Percentiles rank a stretch among this genome's conserved stretches.
Conservation (phyloP, 257 asterid genomes). For the Nicotiana obtusifolia region DNA sequence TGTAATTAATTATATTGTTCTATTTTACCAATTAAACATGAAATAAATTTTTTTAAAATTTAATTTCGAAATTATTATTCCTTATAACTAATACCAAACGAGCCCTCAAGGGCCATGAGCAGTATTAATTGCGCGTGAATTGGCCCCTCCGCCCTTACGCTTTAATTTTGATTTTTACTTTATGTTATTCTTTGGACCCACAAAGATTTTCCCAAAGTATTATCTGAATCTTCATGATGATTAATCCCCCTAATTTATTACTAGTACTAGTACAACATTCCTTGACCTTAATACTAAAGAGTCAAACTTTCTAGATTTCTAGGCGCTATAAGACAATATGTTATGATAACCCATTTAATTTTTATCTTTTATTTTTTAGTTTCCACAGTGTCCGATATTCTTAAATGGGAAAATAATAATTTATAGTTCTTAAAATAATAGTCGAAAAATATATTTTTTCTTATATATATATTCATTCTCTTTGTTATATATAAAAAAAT, state of each 20-base stretch:
- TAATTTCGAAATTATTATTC: no score
- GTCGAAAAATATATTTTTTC: no score
- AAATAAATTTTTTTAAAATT: no score
- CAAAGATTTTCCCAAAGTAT: constrained; percentile 20
- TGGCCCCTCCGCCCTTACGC: constrained; percentile 18
- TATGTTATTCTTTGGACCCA: constrained; percentile 37
- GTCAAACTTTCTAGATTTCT: background rate
- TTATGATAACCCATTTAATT: background rate
- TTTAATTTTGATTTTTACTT: constrained; percentile 19
- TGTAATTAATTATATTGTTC: no score
- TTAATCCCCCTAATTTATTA: background rate
- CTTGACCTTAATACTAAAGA: background rate
- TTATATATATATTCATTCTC: no score
- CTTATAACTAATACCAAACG: no score
- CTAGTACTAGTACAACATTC: background rate
- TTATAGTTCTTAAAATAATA: no score
- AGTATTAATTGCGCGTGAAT: constrained; percentile 38
- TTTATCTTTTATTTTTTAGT: no score
- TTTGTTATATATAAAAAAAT: no score
- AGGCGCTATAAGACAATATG: background rate
- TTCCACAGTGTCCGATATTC: no score
- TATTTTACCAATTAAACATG: no score
- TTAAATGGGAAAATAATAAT: no score
- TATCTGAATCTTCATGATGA: constrained; percentile 4
- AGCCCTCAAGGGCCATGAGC: constrained; percentile 32